Base-by-base conservation (phyloP, 1,139 yeast genomes). In the Saccharomyces hybrid region DNA sequence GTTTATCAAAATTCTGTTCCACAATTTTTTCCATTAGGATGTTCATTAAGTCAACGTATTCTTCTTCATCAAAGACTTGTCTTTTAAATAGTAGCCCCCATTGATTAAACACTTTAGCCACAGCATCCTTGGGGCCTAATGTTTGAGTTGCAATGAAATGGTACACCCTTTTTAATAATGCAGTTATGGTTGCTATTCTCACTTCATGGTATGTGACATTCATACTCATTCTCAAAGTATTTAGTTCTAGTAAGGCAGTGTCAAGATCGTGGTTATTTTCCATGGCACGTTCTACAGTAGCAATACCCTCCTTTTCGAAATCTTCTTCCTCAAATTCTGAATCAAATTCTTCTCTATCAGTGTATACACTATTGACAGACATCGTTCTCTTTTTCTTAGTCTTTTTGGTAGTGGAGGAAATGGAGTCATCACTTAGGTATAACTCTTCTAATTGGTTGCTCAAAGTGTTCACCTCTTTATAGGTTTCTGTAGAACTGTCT, bases 141-240 rank as follows among this genome's bases (percentile, higher is more conserved):
- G 96, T 88, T 56, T 79, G 88, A 0, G 95, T 87, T 47, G 84
- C 78, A 49, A 89, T 79, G 65, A 86, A 86, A 62, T 87, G 88
- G 55, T 80, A 77, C 21, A 88, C 80, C 65, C 95, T 79, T 51
- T 76, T 75, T 50, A 89, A 66, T 64, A 93, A 76, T 0, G 97
- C 95, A 50, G 78, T 77, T 42, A 84, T 76, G 0, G 97, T 89
- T 5, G 96, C 96, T 42, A 75, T 72, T 68, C 98, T 81, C 12
- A 93, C 97, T 67, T 91, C 97, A 65, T 88, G 95, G 70, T 93
- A 93, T 0, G 95, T 80, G 12, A 90, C 98, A 69, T 93, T 90
- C 93, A 91, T 86, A 61, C 97, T 88, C 99, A 95, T 93, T 73
- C 98, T 81, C 66, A 95, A 78, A 0, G 99, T 93, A 68, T 91